phyloP scores from a whole-genome alignment of 768 basidiomycete species.

The Rhizopogon vesiculosus region DNA sequence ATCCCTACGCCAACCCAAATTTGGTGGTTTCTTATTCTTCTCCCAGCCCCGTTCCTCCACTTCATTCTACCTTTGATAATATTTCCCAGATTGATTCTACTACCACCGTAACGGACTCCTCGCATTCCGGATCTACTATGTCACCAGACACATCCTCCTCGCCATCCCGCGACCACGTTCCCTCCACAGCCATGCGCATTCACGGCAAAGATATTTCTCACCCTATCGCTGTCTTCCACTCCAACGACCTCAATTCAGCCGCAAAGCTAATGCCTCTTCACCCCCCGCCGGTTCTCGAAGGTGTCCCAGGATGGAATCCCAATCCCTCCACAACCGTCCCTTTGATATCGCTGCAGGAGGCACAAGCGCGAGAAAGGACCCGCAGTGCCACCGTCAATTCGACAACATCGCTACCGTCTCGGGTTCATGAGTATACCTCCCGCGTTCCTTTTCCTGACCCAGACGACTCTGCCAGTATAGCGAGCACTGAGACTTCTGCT shows the following conservation, averaged over 20 bases:
- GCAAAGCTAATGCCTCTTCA: constrained; percentile 27
- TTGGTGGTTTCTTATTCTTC: constrained; percentile 39
- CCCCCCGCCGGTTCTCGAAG: constrained; percentile 26
- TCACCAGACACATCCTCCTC: constrained; percentile 31
- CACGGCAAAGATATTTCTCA: constrained; percentile 54
- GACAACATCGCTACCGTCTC: constrained; percentile 20
- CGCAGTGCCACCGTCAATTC: constrained; percentile 43
- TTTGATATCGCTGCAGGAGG: constrained; percentile 76
- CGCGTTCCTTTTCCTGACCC: constrained; percentile 28
- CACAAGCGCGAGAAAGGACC: constrained; percentile 60
- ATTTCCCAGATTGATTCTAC: constrained; percentile 37
- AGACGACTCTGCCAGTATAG: constrained; percentile 22
- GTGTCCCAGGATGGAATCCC: constrained; percentile 48
- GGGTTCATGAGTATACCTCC: constrained; percentile 20
- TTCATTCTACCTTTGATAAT: constrained; percentile 25
- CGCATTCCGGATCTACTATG: constrained; percentile 26
- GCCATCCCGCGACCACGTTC: constrained; percentile 11
- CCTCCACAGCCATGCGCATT: constrained; percentile 15
- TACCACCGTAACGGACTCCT: constrained; percentile 45
- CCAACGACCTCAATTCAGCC: constrained; percentile 20
- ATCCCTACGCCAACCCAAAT: constrained; percentile 83
- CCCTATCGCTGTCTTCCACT: constrained; percentile 40
- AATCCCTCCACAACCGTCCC: constrained; percentile 47
- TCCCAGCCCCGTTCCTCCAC: constrained; percentile 21
- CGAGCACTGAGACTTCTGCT: constrained; percentile 12